phyloP scores from a whole-genome alignment of 2,329 filamentous ascomycete genomes.

The Arthrobotrys pseudoclavata region DNA sequence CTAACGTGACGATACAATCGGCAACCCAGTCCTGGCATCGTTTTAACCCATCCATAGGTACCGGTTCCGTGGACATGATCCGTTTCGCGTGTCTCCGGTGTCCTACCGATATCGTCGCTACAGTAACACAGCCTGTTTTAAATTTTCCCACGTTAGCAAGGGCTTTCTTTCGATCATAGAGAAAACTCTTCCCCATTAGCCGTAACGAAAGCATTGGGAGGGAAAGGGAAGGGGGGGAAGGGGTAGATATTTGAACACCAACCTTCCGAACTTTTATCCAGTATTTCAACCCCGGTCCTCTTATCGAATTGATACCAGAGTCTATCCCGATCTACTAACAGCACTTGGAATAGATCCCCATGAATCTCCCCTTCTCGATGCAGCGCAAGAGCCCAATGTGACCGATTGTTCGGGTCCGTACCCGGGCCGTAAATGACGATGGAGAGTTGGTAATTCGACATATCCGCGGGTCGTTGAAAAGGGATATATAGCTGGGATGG shows the following conservation, averaged over 20 bases:
- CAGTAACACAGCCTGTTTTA: conserved; percentile 18
- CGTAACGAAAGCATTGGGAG: neutral
- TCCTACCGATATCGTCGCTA: conserved; percentile 18
- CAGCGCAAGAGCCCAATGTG: conserved; percentile 39
- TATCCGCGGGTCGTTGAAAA: neutral
- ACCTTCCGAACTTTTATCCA: conserved; percentile 31
- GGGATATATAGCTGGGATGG: neutral
- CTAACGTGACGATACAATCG: conserved; percentile 25
- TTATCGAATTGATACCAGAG: conserved; percentile 32
- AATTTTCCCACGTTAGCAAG: neutral
- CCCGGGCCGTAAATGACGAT: conserved; percentile 37
- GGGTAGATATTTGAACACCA: neutral
- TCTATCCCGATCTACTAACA: conserved; percentile 25
- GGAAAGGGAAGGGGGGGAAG: neutral
- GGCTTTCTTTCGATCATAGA: neutral
- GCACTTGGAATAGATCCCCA: conserved; percentile 33
- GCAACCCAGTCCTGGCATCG: conserved; percentile 39
- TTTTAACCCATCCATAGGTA: conserved; percentile 20
- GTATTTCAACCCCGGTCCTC: conserved; percentile 27
- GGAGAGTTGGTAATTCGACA: conserved; percentile 31
- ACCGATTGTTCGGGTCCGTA: conserved; percentile 27
- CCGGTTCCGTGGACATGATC: conserved; percentile 25
- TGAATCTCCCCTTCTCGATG: conserved; percentile 10
- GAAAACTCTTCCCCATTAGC: neutral
- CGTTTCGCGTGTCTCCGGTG: conserved; percentile 21